Conservation (phyloP, 768 basidiomycete genomes). For the Suillus discolor region DNA sequence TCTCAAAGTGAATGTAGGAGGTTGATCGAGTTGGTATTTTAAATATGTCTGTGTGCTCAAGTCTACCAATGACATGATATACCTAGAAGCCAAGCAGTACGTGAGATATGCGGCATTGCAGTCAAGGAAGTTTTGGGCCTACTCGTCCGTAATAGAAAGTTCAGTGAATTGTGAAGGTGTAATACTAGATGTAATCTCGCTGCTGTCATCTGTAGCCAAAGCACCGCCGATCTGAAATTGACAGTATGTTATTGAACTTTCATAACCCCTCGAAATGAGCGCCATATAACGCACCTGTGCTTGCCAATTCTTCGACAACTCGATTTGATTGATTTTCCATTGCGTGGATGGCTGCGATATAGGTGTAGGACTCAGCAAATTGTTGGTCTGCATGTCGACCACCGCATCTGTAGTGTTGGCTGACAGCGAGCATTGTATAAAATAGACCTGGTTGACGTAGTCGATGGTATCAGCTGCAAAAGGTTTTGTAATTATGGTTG, state of each 20-base stretch:
- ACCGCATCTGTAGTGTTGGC: neutral
- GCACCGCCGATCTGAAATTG: neutral
- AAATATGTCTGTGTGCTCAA: too few species aligned
- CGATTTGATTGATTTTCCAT: neutral
- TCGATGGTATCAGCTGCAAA: neutral
- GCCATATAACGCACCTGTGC: neutral
- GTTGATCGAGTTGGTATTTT: too few species aligned
- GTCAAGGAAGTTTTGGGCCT: too few species aligned
- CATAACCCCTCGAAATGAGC: too few species aligned
- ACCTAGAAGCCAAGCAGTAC: neutral
- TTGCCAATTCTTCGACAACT: neutral
- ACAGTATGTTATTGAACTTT: neutral
- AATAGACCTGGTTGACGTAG: neutral
- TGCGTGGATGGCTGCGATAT: neutral
- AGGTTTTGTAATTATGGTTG: neutral
- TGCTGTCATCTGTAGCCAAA: neutral
- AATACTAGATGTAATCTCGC: too few species aligned
- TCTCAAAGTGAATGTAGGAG: too few species aligned
- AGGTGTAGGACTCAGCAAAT: neutral
- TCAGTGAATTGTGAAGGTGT: too few species aligned
- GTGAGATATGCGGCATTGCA: too few species aligned
- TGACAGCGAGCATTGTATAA: neutral
- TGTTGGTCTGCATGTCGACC: neutral
- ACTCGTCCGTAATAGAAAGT: too few species aligned
- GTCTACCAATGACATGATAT: constrained; percentile 5